Evolutionary conservation across 176 grass and related monocot genomes (phyloP), one percentile per base, ranked within the genome.

Genomic region (Melocanna baccifera): DNA sequence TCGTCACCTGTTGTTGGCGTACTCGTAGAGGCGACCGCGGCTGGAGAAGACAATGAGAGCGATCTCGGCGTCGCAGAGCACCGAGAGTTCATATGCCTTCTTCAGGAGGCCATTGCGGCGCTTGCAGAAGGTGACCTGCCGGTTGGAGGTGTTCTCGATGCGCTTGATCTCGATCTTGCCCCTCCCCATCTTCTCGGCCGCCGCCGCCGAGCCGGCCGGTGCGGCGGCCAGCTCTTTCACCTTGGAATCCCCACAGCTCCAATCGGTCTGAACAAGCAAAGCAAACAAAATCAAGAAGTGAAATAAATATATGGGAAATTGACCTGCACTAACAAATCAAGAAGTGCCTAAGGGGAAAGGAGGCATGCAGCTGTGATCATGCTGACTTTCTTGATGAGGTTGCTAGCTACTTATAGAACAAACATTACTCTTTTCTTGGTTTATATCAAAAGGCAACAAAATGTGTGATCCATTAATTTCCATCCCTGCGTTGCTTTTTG

Each of bases 101-200:
- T 94, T 94, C 37, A 94, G 92, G 28, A 94, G 92, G 29, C 92
- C 92, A 73, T 94, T 94, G 36, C 92, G 92, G 77, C 92, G 92
- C 89, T 94, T 91, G 87, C 87, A 94, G 89, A 94, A 94, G 89
- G 92, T 94, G 43, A 94, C 92, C 87, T 94, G 92, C 67, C 92
- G 59, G 87, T 94, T 94, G 50, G 87, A 91, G 6, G 92, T 85
- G 81, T 91, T 94, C 87, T 94, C 92, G 87, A 94, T 94, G 81
- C 87, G 85, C 89, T 94, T 94, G 87, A 94, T 94, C 87, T 94
- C 92, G 53, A 94, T 94, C 87, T 89, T 89, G 22, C 92, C 92
- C 45, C 92, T 81, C 26, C 89, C 92, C 70, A 76, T 82, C 92
- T 85, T 94, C 83, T 77, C 89, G 82, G 50, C 41, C 15, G 22